Evolutionary conservation across 495 filamentous ascomycete genomes (phyloP), one percentile per base, ranked within the genome.

Genomic region (Xylaria palmicola): DNA sequence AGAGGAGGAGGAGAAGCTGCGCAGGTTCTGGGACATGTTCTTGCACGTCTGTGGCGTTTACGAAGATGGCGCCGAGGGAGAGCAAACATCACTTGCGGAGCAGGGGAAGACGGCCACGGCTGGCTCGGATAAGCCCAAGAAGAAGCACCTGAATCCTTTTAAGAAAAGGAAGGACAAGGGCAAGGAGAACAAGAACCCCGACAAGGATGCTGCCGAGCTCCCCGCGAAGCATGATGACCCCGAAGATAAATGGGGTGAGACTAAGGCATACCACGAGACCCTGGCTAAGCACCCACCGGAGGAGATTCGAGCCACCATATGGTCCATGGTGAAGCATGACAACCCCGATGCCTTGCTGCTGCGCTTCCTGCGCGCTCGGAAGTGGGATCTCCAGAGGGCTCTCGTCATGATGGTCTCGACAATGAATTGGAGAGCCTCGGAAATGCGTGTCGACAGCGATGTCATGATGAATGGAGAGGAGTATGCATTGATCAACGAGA

Each of bases 251-350:
- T 92, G 95, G 73, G 91, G 92, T 29, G 91, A 93, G 70, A 88
- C 83, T 4, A 93, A 93, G 77, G 86, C 90, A 22, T 98, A 91
- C 73, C 84, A 90, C 63, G 84, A 91, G 29, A 89, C 91, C 0
- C 74, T 98, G 3, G 86, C 87, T 13, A 88, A 82, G 40, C 81
- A 90, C 64, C 77, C 86, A 3, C 91, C 93, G 3, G 90, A 93
- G 64, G 82, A 88, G 50, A 83, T 98, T 62, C 84, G 94, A 27
- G 78, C 81, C 2, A 87, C 91, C 2, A 91, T 97, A 74, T 98
- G 94, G 94, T 83, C 79, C 59, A 97, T 98, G 94, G 86, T 93
- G 34, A 98, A 98, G 78, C 89, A 92, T 65, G 95, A 98, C 71
- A 83, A 97, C 72, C 94, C 94, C 1, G 94, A 98, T 72, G 87